Conservation (phyloP, 352 stramenopile species). For the Phytopythium chamaehyphon region DNA sequence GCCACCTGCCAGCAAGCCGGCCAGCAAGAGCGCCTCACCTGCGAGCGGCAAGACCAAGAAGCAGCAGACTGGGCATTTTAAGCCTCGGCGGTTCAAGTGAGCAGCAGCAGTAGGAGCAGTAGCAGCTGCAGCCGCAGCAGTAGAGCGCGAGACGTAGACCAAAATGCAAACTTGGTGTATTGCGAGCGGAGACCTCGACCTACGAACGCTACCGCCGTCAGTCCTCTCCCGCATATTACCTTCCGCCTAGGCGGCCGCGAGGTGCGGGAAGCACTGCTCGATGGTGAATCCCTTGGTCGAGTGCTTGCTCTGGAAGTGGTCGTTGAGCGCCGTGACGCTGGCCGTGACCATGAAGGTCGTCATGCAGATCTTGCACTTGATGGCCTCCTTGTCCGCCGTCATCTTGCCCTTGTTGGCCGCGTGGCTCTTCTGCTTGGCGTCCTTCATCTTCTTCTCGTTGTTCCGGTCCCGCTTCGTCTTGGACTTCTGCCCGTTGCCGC, state of each 20-base stretch:
- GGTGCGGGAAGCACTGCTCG: constrained; percentile 66
- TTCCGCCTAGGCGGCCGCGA: constrained; percentile 10
- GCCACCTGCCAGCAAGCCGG: background rate
- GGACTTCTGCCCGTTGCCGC: constrained; percentile 82
- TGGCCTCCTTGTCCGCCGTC: constrained; percentile 61
- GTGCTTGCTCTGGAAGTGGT: constrained; percentile 85
- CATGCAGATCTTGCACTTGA: constrained; percentile 89
- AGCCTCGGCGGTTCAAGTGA: constrained; percentile 32
- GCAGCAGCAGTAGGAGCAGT: constrained; percentile 16
- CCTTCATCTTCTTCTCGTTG: constrained; percentile 85
- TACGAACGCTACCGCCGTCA: no score
- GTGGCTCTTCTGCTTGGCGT: constrained; percentile 76
- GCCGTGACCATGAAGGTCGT: constrained; percentile 85
- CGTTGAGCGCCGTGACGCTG: constrained; percentile 68
- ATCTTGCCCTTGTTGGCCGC: constrained; percentile 82
- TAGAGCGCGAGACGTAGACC: background rate
- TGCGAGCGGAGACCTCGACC: background rate
- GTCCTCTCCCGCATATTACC: background rate
- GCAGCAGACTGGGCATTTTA: constrained; percentile 36
- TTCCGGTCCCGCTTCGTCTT: constrained; percentile 77
- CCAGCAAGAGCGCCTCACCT: constrained; percentile 8
- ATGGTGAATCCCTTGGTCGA: constrained; percentile 66
- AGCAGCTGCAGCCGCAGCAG: background rate
- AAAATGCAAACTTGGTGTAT: constrained; percentile 6
- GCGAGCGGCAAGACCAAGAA: constrained; percentile 30